Conservation (phyloP, 306 rosid genomes). For the Medicago lupulina region DNA sequence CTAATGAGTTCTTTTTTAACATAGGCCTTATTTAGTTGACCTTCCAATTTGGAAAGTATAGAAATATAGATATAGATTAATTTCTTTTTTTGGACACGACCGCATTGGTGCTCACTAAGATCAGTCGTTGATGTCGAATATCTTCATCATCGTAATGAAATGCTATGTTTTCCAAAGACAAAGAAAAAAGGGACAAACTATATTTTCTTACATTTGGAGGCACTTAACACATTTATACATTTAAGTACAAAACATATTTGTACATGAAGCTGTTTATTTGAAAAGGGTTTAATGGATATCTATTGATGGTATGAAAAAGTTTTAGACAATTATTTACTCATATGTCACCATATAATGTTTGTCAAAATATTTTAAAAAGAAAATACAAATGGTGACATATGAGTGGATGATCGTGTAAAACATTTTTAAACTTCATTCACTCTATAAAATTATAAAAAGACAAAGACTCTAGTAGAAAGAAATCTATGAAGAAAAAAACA, state of each 20-base stretch:
- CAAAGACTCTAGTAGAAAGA: neutral
- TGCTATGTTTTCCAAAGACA: neutral
- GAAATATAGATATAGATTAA: too few species aligned
- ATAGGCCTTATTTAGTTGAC: too few species aligned
- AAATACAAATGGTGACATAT: neutral
- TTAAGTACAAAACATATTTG: neutral
- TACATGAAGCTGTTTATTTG: neutral
- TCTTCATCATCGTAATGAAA: neutral
- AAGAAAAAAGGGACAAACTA: neutral
- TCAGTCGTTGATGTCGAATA: too few species aligned
- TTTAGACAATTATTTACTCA: neutral
- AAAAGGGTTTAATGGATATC: neutral
- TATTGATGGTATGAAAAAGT: neutral
- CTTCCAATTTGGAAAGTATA: too few species aligned
- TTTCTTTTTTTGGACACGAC: too few species aligned
- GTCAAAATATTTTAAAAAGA: neutral
- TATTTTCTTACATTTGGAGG: neutral
- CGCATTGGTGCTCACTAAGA: too few species aligned
- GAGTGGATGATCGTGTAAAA: neutral
- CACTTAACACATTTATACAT: neutral
- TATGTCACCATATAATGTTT: too few species aligned
- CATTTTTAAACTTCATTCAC: neutral
- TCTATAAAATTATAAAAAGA: neutral
- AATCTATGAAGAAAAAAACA: too few species aligned
- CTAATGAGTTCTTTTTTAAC: too few species aligned